phyloP scores from a whole-genome alignment of 768 basidiomycete genomes.

The Gautieria morchelliformis region DNA sequence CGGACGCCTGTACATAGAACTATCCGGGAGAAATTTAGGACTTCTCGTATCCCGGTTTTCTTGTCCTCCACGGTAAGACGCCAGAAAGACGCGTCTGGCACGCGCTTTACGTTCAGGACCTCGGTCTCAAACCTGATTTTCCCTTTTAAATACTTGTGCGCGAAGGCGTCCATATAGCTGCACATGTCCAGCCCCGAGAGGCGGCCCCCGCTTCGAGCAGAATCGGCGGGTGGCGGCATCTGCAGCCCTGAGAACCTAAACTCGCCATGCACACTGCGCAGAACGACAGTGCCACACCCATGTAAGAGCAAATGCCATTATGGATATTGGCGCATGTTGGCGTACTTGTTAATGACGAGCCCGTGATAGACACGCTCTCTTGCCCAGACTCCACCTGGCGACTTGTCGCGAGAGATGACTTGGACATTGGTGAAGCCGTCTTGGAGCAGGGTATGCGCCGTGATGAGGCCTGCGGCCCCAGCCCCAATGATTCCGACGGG shows the following conservation, averaged over 20 bases:
- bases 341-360: conserved; percentile 53
- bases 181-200: conserved; percentile 45
- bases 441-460: conserved; percentile 41
- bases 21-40: conserved; percentile 36
- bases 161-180: conserved; percentile 47
- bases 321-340: background rate
- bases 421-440: conserved; percentile 51
- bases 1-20: conserved; percentile 51
- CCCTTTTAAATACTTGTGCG: conserved; percentile 34
- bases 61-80: conserved; percentile 30
- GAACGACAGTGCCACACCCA: background rate
- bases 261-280: conserved; percentile 50
- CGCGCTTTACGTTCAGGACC: conserved; percentile 35
- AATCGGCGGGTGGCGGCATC: conserved; percentile 38
- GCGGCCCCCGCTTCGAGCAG: conserved; percentile 30
- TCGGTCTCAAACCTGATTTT: conserved; percentile 38
- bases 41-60: conserved; percentile 15
- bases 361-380: conserved; percentile 46
- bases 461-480: conserved; percentile 51
- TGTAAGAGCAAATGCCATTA: background rate
- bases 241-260: conserved; percentile 45
- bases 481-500: conserved; percentile 44
- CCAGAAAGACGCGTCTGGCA: conserved; percentile 26
- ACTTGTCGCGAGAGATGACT: conserved; percentile 43
- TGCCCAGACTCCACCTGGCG: conserved; percentile 53